Evolutionary conservation across 2,329 filamentous ascomycete species (phyloP).

Genomic region (Colletotrichum viniferum): DNA sequence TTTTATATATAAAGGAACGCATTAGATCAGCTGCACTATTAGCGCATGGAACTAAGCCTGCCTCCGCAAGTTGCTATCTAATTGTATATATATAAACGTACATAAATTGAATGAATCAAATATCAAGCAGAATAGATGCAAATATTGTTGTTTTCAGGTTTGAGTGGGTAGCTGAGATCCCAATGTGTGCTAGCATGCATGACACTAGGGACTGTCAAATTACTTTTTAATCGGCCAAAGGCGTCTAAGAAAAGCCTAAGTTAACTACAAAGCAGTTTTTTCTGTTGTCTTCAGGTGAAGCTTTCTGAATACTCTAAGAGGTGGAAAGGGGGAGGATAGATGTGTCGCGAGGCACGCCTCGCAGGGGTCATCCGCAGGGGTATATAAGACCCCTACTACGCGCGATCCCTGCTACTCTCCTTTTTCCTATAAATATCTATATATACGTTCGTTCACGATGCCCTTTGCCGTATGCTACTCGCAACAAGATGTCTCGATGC

Average conservation of each 20-base stretch:
- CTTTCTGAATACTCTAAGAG: neutral
- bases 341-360: too few relatives aligned
- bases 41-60: fast-evolving
- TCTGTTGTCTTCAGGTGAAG: neutral
- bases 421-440: too few relatives aligned
- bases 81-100: fast-evolving
- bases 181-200: neutral
- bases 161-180: neutral
- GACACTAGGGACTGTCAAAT: neutral
- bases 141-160: too few relatives aligned
- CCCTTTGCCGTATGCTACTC: too few relatives aligned
- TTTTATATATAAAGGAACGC: neutral
- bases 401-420: too few relatives aligned
- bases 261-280: fast-evolving
- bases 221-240: neutral
- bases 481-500: too few relatives aligned
- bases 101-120: neutral
- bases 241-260: fast-evolving
- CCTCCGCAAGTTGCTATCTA: fast-evolving
- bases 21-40: neutral
- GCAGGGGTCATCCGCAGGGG: too few relatives aligned
- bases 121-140: too few relatives aligned
- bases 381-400: too few relatives aligned
- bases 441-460: too few relatives aligned
- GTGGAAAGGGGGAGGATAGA: fast-evolving